A percentile compares a stretch with the other conserved stretches of the same genome.
Conservation (phyloP, 2,329 filamentous ascomycete genomes). For the Ampelomyces quisqualis region DNA sequence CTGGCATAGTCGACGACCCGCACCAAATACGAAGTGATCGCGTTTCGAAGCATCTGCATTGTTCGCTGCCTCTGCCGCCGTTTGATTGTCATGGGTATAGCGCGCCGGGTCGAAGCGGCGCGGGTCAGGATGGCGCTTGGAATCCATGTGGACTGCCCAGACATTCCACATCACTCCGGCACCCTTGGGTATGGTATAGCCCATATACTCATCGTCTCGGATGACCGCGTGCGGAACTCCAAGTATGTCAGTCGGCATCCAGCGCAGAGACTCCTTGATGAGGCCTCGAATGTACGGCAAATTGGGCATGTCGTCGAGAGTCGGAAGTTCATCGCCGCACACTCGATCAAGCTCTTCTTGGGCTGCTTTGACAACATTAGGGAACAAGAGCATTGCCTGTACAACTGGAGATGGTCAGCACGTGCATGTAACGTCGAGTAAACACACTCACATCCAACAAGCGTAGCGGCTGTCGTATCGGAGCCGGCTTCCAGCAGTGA, state of each 20-base stretch:
- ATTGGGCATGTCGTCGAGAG: slow-evolving; percentile 21
- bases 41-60: slow-evolving; percentile 30
- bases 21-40: slow-evolving; percentile 45
- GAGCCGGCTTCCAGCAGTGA: slow-evolving; percentile 33
- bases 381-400: slow-evolving; percentile 29
- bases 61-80: slow-evolving; percentile 34
- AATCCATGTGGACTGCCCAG: slow-evolving; percentile 39
- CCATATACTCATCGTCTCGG: slow-evolving; percentile 33
- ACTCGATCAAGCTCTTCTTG: slow-evolving; percentile 35
- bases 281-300: slow-evolving; percentile 32
- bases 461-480: slow-evolving; percentile 29
- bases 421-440: background rate
- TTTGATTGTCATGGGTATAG: slow-evolving; percentile 30
- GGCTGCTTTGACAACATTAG: slow-evolving; percentile 20
- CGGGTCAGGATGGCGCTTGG: slow-evolving; percentile 46
- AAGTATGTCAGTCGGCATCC: slow-evolving; percentile 31
- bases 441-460: slow-evolving; percentile 20
- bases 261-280: slow-evolving; percentile 34
- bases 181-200: slow-evolving; percentile 43
- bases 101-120: slow-evolving; percentile 48
- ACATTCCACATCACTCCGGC: slow-evolving; percentile 28
- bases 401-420: slow-evolving; percentile 15
- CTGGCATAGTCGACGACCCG: slow-evolving; percentile 42
- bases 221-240: slow-evolving; percentile 30
- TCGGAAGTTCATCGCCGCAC: slow-evolving; percentile 35